Base-by-base conservation (phyloP, 225 moss, liverwort and hornwort species). In the Marchantia polymorpha region DNA sequence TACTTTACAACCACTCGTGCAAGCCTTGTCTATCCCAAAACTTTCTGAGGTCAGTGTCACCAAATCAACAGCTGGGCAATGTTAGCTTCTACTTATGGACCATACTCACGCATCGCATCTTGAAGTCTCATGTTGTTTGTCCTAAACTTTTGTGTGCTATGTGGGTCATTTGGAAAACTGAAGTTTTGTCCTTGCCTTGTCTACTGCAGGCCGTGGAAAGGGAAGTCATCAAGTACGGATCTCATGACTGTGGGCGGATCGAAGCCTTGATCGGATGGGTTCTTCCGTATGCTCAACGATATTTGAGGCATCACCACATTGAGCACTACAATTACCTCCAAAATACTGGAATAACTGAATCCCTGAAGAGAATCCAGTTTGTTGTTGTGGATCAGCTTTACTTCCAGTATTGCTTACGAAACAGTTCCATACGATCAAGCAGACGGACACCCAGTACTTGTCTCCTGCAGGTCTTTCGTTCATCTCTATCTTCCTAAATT, bases 251-350 rank as follows among this genome's bases (percentile, higher is more conserved):
- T 80, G 78, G 76, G 60, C 84, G 82, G 76, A 82, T 94, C 85
- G 87, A 90, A 90, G 85, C 87, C 19, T 88, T 92, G 74, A 83
- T 92, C 69, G 81, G 80, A 69, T 96, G 96, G 96, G 89, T 88
- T 52, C 84, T 96, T 70, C 96, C 90, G 11, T 96, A 91, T 79
- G 91, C 84, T 48, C 96, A 96, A 79, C 90, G 92, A 59, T 96
- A 91, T 67, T 25, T 94, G 77, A 89, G 78, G 87, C 91, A 96
- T 74, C 90, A 91, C 82, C 87, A 90, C 77, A 58, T 79, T 26
- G 85, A 91, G 64, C 84, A 89, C 65, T 94, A 89, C 59, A 89
- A 79, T 51, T 77, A 22, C 80, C 83, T 90, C 26, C 80, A 88
- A 69, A 86, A 49, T 30, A 51, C 78, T 64, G 83, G 81, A 25